Evolutionary conservation across 116 monocot genomes (phyloP), one percentile per base, ranked within the genome.

Genomic region (Cymodocea nodosa): DNA sequence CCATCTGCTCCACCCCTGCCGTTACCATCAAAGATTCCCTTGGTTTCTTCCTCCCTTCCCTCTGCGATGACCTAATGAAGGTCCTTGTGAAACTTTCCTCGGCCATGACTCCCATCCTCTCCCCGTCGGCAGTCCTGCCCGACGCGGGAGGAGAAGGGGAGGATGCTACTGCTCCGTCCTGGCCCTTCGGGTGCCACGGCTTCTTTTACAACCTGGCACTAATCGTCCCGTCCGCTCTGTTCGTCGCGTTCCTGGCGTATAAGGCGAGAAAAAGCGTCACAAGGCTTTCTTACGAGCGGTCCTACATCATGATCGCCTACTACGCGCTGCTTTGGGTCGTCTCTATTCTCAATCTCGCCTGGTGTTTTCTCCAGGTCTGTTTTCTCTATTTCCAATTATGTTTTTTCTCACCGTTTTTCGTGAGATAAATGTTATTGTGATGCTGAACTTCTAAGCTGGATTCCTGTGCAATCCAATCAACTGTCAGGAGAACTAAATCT

Each of bases 291-390:
- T 86, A 92, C 75, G 89, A 86, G 37, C 65, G 92, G 35, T 98
- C 98, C 9, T 78, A 81, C 24, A 83, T 98, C 56, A 89, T 92
- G 77, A 82, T 92, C 51, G 76, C 82, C 5, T 98, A 98, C 50
- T 98, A 98, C 68, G 84, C 69, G 0, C 78, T 98, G n/a, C 71
- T 98, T 4, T 98, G 98, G 98, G 56, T 79, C 64, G 82, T 98
- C 59, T 75, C 82, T 60, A 18, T 84, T 23, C 82, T 98, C 76
- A 98, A 98, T 73, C 84, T 98, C 59, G 13, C 75, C 11, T 98
- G 98, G 98, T 92, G 89, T 75, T 15, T 89, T 62, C 77, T 92
- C 15, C 89, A 89, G 92, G 98, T 98, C 15, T 7, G 56, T 36
- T n/a, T 23, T 55, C 64, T 22, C 30, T 30, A 30, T 50, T 64